phyloP scores from a whole-genome alignment of 192 early-diverging fungal genomes.

The Coemansia sp. region DNA sequence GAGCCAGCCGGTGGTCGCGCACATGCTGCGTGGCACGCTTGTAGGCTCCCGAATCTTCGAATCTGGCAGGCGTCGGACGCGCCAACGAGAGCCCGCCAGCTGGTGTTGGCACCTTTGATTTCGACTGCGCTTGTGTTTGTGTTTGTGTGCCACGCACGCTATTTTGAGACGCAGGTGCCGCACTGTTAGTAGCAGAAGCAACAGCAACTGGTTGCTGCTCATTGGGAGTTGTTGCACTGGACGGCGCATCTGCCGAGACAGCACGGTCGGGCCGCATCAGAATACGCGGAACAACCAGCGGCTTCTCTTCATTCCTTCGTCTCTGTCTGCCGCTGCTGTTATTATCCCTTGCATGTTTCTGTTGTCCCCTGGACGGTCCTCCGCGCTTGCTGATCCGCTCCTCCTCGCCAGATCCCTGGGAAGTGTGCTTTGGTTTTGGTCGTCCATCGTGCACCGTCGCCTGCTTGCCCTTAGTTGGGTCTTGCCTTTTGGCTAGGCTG shows the following conservation, averaged over 20 bases:
- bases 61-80: not conserved
- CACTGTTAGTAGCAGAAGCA: not conserved
- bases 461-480: not conserved
- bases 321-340: not conserved
- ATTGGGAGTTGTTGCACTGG: not conserved
- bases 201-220: not conserved
- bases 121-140: not conserved
- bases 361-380: not conserved
- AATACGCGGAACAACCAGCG: constrained; percentile 24
- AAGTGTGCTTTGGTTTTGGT: not conserved
- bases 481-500: not conserved
- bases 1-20: constrained; percentile 6
- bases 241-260: not conserved
- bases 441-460: not conserved
- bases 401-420: not conserved
- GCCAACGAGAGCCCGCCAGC: not conserved
- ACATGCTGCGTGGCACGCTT: not conserved
- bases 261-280: constrained; percentile 24
- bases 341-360: constrained; percentile 1
- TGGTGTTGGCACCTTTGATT: not conserved
- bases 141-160: not conserved
- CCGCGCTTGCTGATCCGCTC: not conserved
- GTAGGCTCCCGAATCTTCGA: not conserved
- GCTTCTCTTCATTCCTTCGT: not conserved
- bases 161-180: not conserved